Conservation (phyloP, 2,329 filamentous ascomycete species). For the Thermomyces lanuginosus region DNA sequence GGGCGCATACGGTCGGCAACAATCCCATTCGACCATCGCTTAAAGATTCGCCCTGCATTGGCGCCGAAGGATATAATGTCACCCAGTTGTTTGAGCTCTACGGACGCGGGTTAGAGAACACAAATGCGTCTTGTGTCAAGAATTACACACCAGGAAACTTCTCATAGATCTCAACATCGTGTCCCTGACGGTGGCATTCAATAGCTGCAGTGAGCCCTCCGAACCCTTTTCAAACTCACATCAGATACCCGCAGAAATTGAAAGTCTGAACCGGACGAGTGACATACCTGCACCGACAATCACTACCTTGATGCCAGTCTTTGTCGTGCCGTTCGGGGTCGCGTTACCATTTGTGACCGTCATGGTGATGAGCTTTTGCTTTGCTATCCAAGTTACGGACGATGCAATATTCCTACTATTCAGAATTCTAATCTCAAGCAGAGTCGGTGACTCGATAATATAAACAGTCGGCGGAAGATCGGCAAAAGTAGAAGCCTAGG, state of each 20-base stretch:
- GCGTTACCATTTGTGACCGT: no score
- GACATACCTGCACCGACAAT: slow-evolving; percentile 28
- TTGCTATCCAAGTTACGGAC: no score
- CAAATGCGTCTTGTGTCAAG: not conserved
- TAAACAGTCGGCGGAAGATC: no score
- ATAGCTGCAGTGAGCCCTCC: slow-evolving; percentile 47
- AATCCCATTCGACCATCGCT: slow-evolving; percentile 39
- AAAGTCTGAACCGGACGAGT: slow-evolving; percentile 4
- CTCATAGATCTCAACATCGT: slow-evolving; percentile 43
- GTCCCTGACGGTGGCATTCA: slow-evolving; percentile 46
- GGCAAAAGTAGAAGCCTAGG: no score
- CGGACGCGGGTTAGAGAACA: slow-evolving; percentile 2
- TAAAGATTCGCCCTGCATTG: slow-evolving; percentile 45
- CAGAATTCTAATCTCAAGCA: no score
- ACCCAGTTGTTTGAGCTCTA: slow-evolving; percentile 41
- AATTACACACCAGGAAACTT: slow-evolving; percentile 28
- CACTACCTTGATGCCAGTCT: slow-evolving; percentile 39
- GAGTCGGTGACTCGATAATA: no score
- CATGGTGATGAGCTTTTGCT: no score
- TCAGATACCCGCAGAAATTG: slow-evolving; percentile 5
- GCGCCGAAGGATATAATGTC: slow-evolving; percentile 48
- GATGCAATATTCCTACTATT: no score
- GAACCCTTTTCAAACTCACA: slow-evolving; percentile 31
- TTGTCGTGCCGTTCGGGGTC: no score
- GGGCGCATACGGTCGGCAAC: slow-evolving; percentile 33